Base-by-base conservation (phyloP, 1,284 basidiomycete genomes). In the Ganoderma sp. region DNA sequence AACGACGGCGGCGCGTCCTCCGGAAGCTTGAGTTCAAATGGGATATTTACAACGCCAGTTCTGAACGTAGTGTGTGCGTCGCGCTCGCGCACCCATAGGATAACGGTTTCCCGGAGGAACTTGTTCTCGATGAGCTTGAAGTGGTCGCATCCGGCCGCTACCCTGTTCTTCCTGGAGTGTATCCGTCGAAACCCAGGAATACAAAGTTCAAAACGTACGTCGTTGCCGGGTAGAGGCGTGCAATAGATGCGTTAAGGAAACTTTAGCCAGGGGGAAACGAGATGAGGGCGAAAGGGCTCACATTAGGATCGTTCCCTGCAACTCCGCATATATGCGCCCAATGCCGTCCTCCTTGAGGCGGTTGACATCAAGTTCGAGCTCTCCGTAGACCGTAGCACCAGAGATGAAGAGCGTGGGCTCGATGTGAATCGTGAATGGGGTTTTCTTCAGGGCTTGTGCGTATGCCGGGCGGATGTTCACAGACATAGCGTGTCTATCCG, bases 1-100 rank as follows among this genome's bases (percentile, higher is more conserved):
- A 71, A 71, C 15, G 70, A 67, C 14, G 68, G 70, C 17, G 70
- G 70, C 8, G 56, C 66, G 56, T 69, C 66, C 4, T 28, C 58
- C 0, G 70, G 66, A 4, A 71, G 64, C 1, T 41, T 58, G 22
- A 71, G 22, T 22, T 67, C 67, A 54, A 71, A 71, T 34, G 70
- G 68, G 39, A 71, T 60, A 25, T 62, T 64, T 4, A 68, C 37
- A 37, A 65, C 63, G 34, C 48, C 54, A 5, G 32, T 32, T 45
- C 64, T 63, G 9, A 50, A 61, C 22, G 61, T n/a, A 1, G 70
- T 67, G 28, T 65, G 65, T 7, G 28, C 3, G 25, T 52, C 61
- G 15, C 61, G 50, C 9, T 45, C 66, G 28, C 62, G 37, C 37
- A 48, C 22, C 70, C 67, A 71, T 32, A 67, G 34, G 10, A 67